These are phyloP conservation scores for Lenwebbia sp. DNA, from an alignment of 345 rosid species.

Conservation along the genomic window DNA sequence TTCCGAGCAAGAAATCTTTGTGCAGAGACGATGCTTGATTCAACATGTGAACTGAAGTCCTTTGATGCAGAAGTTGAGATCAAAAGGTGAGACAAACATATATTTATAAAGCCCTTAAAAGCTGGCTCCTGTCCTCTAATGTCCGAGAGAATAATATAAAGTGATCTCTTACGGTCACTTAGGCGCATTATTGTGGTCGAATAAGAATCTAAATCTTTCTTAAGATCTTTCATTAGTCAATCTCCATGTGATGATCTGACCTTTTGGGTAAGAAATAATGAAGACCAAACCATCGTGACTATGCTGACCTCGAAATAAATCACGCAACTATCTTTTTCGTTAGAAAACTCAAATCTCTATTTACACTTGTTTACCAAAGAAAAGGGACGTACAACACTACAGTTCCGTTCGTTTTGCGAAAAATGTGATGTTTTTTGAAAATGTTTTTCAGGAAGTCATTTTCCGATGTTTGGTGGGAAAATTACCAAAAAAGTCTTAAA, in stretches of 20 bases:
- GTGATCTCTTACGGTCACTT: background rate
- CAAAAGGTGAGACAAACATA: background rate
- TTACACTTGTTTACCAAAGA: background rate
- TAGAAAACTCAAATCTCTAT: background rate
- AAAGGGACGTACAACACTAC: background rate
- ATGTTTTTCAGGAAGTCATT: no score
- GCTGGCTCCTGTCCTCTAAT: background rate
- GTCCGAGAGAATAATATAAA: background rate
- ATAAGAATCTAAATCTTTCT: background rate
- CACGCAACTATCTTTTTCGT: background rate
- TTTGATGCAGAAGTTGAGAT: background rate
- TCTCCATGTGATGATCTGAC: background rate
- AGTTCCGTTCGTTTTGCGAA: no score
- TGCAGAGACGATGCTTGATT: background rate
- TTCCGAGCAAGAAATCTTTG: background rate
- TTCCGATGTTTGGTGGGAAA: no score
- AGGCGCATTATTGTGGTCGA: background rate
- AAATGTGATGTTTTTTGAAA: no score
- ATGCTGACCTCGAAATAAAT: background rate
- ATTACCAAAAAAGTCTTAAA: no score
- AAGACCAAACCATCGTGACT: background rate
- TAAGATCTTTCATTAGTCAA: background rate
- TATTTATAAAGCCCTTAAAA: background rate
- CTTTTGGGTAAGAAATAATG: background rate
- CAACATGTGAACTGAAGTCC: background rate